Evolutionary conservation across 768 basidiomycete species (phyloP), one percentile per base, ranked within the genome.

Genomic region (Kwoniella sp.): DNA sequence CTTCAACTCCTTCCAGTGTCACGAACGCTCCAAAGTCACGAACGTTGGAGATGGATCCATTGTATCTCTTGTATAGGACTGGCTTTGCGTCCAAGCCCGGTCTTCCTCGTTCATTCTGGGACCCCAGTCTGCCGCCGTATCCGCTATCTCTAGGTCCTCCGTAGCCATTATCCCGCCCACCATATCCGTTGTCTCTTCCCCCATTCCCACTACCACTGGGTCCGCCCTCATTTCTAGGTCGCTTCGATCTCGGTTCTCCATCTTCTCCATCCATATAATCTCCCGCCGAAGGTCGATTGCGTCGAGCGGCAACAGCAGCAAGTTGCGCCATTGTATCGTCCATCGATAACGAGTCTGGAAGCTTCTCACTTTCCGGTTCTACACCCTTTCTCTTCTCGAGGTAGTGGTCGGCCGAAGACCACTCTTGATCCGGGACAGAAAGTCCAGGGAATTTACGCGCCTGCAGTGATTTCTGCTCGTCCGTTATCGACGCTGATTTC

Each of bases 21-120:
- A 96, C 89, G 73, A 99, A 99, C 0, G 92, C 94, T 57, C 96
- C 96, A 77, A 98, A 99, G 64, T 99, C 96, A 80, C 91, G 92
- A 71, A 96, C 70, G 13, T 90, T 87, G 0, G 89, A 84, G 26
- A 98, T 88, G 67, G 86, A 88, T 8, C 95, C 96, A 56, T 85
- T 84, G 80, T 98, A 99, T 30, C 98, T 92, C 83, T 98, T 98
- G 86, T 88, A 98, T 48, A 96, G 79, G 2, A 97, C 82, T 0
- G 96, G 93, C 53, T 84, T 84, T 47, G 94, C 91, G 76, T 99
- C 95, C 37, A 89, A 55, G 48, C 72, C 61, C 13, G 71, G 77
- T 17, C 77, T 68, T 55, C 80, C 82, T 52, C 83, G 80, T 37
- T 81, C 70, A 57, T 85, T 81, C 36, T 51, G 44, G 8, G 44